Evolutionary conservation across 2,329 filamentous ascomycete species (phyloP), one percentile per base, ranked within the genome.

Genomic region (Lasiodiplodia sp.): DNA sequence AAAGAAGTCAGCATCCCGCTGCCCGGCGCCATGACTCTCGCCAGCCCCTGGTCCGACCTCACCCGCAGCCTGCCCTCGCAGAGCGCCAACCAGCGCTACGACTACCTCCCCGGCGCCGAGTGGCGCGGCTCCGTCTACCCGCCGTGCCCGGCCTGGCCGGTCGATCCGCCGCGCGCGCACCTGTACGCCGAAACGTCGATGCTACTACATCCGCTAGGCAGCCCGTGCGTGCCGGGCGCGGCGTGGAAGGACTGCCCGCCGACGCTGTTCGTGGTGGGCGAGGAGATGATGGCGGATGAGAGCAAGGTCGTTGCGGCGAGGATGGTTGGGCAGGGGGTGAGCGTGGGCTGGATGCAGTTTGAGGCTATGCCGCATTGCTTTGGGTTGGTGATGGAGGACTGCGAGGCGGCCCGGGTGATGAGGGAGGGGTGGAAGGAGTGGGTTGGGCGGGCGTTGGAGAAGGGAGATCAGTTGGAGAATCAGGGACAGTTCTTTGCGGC

Each of bases 341-440:
- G 74, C 0, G 87, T 94, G 0, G 83, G 87, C 3, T 91, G 89
- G 73, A 88, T 92, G 76, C 87, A 93, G 79, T 96, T 89, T 76
- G 90, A 94, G 77, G 90, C 88, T 3, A 95, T 95, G 92, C 91
- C 92, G 66, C 92, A 94, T 79, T 88, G 87, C 72, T 95, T 86
- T 72, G 78, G 75, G 0, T 79, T 83, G 79, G 69, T 85, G 67
- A 69, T 85, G 4, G 68, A 71, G 51, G 25, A 53, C 1, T 67
- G 78, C 2, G 60, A 71, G 3, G 77, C 71, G 0, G 72, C 75
- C 7, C 69, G 23, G 25, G 28, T 49, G 10, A 11, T 34, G 44
- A 25, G 47, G 18, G 71, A 0, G 70, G 70, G 62, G 66, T 66
- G 53, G 68, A 44, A 16, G 28, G 65, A 56, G 51, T 55, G 31